Evolutionary conservation across 1,284 basidiomycete species (phyloP).

Genomic region (Hymenochaete sp.): DNA sequence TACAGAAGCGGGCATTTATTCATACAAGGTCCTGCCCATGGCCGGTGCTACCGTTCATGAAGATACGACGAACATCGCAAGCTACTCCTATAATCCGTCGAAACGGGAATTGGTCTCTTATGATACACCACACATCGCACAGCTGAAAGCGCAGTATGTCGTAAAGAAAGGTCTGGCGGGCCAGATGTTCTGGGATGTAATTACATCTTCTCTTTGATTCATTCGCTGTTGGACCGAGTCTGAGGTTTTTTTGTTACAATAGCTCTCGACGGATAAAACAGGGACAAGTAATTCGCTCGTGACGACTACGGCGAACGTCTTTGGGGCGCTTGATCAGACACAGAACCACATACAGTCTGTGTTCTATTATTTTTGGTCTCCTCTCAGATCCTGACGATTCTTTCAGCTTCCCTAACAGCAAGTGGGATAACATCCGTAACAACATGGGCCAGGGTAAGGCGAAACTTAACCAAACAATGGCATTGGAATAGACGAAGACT

Average conservation of each 20-base stretch:
- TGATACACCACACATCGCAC: conserved; percentile 69
- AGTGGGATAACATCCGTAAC: conserved; percentile 59
- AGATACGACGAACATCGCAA: conserved; percentile 66
- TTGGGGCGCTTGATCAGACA: conserved; percentile 52
- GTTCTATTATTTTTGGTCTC: too few species aligned
- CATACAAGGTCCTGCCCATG: conserved; percentile 69
- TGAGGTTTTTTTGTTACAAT: conserved; percentile 31
- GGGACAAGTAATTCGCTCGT: conserved; percentile 49
- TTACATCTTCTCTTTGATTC: conserved; percentile 20
- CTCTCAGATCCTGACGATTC: neutral
- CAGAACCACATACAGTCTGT: conserved; percentile 60
- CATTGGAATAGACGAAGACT: too few species aligned
- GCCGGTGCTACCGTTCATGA: conserved; percentile 59
- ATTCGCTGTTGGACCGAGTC: neutral
- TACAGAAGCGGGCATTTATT: conserved; percentile 60
- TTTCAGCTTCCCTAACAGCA: conserved; percentile 51
- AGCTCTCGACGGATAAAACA: conserved; percentile 58
- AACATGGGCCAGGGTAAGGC: conserved; percentile 49
- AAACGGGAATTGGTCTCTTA: conserved; percentile 67
- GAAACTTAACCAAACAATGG: too few species aligned
- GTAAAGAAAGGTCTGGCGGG: conserved; percentile 56
- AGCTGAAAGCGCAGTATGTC: conserved; percentile 72
- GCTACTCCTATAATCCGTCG: conserved; percentile 67
- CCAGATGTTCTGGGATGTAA: conserved; percentile 75
- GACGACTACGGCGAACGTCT: conserved; percentile 35